Conservation (phyloP, 106 monocot genomes). For the Platanthera zijinensis region DNA sequence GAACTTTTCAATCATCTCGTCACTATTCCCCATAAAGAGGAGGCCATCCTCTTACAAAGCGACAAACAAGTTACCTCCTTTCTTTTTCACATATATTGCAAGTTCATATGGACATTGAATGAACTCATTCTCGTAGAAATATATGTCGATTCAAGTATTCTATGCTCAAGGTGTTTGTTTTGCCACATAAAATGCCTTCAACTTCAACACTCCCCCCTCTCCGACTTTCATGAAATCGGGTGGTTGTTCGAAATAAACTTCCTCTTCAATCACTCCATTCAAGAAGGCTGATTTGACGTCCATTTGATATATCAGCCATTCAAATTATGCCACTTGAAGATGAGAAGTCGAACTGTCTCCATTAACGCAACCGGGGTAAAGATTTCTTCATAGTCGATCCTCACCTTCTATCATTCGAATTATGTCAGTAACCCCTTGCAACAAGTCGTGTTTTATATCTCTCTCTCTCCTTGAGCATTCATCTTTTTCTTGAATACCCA, state of each 20-base stretch:
- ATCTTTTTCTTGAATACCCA: conserved; percentile 1
- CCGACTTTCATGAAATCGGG: conserved; percentile 7
- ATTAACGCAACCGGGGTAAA: background rate
- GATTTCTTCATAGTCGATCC: too few relatives aligned
- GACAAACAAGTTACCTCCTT: background rate
- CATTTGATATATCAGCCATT: conserved; percentile 12
- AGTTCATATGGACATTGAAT: conserved; percentile 1
- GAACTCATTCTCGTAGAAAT: background rate
- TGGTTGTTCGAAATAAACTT: conserved; percentile 14
- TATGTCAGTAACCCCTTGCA: too few relatives aligned
- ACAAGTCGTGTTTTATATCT: too few relatives aligned
- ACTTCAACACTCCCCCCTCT: background rate
- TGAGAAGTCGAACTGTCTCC: background rate
- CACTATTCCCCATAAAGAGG: background rate
- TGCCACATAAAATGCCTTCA: too few relatives aligned
- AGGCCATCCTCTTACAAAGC: conserved; percentile 17
- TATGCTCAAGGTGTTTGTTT: background rate
- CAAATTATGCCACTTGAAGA: background rate
- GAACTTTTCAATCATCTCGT: conserved; percentile 2
- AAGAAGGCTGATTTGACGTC: conserved; percentile 23
- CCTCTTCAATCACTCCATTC: conserved; percentile 11
- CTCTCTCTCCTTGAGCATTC: too few relatives aligned
- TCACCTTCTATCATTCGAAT: too few relatives aligned
- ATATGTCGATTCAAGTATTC: conserved; percentile 8
- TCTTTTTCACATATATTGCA: background rate